Percentiles rank a stretch among this genome's conserved stretches.
Evolutionary conservation across 176 grass and related monocot species (phyloP).

Genomic region (Neostapfia colusana): DNA sequence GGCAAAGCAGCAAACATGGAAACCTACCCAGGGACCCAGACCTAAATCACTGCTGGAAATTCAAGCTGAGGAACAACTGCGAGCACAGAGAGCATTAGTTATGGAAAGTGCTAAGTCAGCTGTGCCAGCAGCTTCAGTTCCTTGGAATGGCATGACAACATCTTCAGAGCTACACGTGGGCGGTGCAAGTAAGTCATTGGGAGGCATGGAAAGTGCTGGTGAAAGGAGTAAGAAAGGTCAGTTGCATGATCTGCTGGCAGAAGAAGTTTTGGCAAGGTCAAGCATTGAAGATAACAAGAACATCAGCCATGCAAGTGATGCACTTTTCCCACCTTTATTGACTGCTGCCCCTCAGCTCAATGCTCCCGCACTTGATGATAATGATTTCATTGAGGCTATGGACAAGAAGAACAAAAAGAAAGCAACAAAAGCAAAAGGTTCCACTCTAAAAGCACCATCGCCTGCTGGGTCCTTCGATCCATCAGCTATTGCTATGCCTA

Average conservation of each 20-base stretch:
- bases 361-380: slow-evolving; percentile 54
- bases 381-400: slow-evolving; percentile 97
- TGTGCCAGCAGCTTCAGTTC: slow-evolving; percentile 27
- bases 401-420: slow-evolving; percentile 94
- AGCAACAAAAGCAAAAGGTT: slow-evolving; percentile 67
- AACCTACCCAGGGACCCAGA: slow-evolving; percentile 67
- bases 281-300: slow-evolving; percentile 56
- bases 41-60: slow-evolving; percentile 95
- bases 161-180: slow-evolving; percentile 51
- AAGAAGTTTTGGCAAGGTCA: slow-evolving; percentile 76
- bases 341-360: slow-evolving; percentile 37
- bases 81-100: slow-evolving; percentile 54
- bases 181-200: slow-evolving; percentile 38
- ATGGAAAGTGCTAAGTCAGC: slow-evolving; percentile 39
- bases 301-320: slow-evolving; percentile 42
- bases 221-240: slow-evolving; percentile 72
- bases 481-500: slow-evolving; percentile 38
- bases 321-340: slow-evolving; percentile 41
- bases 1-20: slow-evolving; percentile 63
- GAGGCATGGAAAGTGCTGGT: slow-evolving; percentile 41
- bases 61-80: slow-evolving; percentile 88
- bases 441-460: slow-evolving; percentile 52
- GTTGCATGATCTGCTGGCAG: slow-evolving; percentile 86
- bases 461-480: slow-evolving; percentile 54
- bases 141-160: slow-evolving; percentile 59